These are phyloP conservation scores for Talaromyces islandicus DNA, from an alignment of 2,329 filamentous ascomycete genomes.

Conservation along the genomic window DNA sequence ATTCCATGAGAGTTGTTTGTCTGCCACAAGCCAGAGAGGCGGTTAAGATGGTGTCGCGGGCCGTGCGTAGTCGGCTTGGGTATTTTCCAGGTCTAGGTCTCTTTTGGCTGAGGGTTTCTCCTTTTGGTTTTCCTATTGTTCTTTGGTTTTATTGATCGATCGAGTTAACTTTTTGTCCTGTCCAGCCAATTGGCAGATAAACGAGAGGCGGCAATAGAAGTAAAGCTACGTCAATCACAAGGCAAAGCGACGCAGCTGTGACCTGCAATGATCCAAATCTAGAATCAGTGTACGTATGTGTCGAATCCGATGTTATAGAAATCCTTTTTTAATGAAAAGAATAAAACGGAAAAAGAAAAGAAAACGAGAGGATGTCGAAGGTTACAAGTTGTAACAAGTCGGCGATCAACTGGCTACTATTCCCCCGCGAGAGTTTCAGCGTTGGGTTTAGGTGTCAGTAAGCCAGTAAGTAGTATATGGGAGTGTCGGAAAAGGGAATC, in stretches of 20 bases:
- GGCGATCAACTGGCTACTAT: not conserved
- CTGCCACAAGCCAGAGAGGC: not conserved
- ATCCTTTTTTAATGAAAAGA: not conserved
- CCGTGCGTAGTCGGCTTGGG: not conserved
- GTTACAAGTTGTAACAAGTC: not conserved
- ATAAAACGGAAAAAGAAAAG: not conserved
- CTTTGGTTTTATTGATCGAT: not conserved
- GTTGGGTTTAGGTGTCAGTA: not conserved
- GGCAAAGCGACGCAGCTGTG: not conserved
- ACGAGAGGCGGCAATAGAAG: not conserved
- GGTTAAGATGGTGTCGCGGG: not conserved
- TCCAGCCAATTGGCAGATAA: not conserved
- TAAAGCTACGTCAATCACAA: no score
- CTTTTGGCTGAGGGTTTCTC: not conserved
- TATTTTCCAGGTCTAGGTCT: not conserved
- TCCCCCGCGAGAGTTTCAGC: not conserved
- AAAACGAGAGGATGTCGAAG: not conserved
- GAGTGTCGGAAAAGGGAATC: not conserved
- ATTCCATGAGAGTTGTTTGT: not conserved
- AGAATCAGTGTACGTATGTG: not conserved
- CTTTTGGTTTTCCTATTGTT: not conserved
- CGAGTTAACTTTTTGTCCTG: not conserved
- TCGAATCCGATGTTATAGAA: not conserved
- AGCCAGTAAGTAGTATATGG: not conserved
- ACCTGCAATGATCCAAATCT: not conserved